Evolutionary conservation across 192 early-diverging fungal genomes (phyloP), one percentile per base, ranked within the genome.

Genomic region (Coemansia sp.): DNA sequence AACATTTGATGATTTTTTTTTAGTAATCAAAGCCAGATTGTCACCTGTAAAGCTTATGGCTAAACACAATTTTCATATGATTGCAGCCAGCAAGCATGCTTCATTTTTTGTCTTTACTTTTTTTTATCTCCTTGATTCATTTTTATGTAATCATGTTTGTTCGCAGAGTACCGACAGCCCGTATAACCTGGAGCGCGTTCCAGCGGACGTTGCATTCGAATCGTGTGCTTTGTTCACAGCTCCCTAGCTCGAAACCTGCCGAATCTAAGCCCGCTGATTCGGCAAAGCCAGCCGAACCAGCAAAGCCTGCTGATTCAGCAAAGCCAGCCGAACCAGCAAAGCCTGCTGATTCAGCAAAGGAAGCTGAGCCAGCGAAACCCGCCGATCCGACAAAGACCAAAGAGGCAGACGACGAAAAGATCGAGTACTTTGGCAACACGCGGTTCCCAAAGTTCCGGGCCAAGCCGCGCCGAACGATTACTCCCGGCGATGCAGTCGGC

Each of bases 401-500:
- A 45, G 11, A 51, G 28, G 38, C 10, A 23, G 27, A 44, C 16
- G 54, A 51, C 21, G 67, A 69, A 29, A 71, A 67, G 54, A 77
- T 77, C 56, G 74, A 77, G 46, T 77, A 77, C 30, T 71, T 77
- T 56, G 74, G 74, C 60, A 77, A 77, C 54, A 77, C 74, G 8
- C 64, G 65, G 54, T 77, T 77, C 51, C 74, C 74, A 10, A 64
- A 65, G 54, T 63, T 67, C 2, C 68, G 74, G 21, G 56, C 71
- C 51, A 79, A 73, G 59, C 76, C 76, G 19, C 62, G 71, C 18
- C 64, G 59, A 47, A 77, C 66, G 28, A 73, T 82, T 48, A 64
- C 61, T 28, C 70, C 80, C 0, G 80, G 80, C 27, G 60, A 73
- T 35, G 74, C 80, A 0, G 60, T 82, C 4, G 80, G 80, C 3